Percentiles rank a stretch among this genome's conserved stretches.
Evolutionary conservation across 2,329 filamentous ascomycete species (phyloP).

Genomic region (Onygenales sp.): DNA sequence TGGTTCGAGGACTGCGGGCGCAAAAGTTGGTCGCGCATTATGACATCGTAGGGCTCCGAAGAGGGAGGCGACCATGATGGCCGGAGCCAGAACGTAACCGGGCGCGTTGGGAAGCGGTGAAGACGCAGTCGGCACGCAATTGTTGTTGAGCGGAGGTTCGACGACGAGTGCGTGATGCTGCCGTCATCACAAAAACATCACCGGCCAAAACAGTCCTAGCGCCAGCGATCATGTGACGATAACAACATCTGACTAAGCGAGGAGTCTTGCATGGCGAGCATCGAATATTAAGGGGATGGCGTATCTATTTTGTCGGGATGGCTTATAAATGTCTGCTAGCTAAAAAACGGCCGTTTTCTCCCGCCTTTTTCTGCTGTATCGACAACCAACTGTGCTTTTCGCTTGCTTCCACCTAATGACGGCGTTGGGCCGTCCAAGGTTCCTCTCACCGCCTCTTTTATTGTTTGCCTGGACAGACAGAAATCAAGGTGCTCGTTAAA

Average conservation of each 20-base stretch:
- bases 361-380: conserved; percentile 26
- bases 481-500: conserved; percentile 93
- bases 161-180: neutral
- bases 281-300: neutral
- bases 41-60: conserved; percentile 33
- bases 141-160: neutral
- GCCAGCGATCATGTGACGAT: neutral
- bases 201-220: neutral
- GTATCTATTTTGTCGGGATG: no score
- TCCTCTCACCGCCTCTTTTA: conserved; percentile 67
- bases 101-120: neutral
- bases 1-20: conserved; percentile 20
- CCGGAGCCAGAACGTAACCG: conserved; percentile 14
- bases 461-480: conserved; percentile 77
- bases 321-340: neutral
- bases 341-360: conserved; percentile 12
- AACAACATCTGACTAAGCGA: neutral
- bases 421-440: conserved; percentile 19
- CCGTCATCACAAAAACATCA: conserved; percentile 2
- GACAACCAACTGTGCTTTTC: conserved; percentile 23
- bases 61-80: conserved; percentile 26
- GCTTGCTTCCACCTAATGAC: conserved; percentile 16
- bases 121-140: neutral
- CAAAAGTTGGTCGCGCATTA: conserved; percentile 32
- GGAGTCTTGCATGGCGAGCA: neutral